A percentile compares a stretch with the other conserved stretches of the same genome.
Evolutionary conservation across 2,329 filamentous ascomycete genomes (phyloP).

Genomic region (Apiospora rasikravindrae): DNA sequence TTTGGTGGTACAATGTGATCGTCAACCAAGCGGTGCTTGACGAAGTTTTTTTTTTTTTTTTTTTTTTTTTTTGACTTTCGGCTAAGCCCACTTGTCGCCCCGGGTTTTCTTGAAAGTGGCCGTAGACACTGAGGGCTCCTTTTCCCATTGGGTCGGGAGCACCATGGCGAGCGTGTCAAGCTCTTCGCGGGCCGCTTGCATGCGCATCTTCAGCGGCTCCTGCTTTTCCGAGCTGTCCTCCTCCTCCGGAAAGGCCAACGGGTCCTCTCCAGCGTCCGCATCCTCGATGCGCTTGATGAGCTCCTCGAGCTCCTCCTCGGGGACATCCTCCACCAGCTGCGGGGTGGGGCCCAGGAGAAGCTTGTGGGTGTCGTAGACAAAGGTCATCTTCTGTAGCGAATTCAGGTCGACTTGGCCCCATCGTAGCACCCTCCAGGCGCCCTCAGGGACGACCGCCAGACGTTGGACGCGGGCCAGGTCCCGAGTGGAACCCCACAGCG

Average conservation of each 20-base stretch:
- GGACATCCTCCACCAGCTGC: slow-evolving; percentile 35
- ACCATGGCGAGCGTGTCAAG: slow-evolving; percentile 38
- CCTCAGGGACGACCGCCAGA: slow-evolving; percentile 40
- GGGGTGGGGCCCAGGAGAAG: slow-evolving; percentile 31
- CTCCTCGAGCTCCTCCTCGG: slow-evolving; percentile 29
- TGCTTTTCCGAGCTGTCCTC: slow-evolving; percentile 14
- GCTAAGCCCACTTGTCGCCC: slow-evolving; percentile 14
- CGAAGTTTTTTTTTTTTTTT: too few relatives aligned
- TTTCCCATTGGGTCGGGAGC: slow-evolving; percentile 36
- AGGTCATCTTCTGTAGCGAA: slow-evolving; percentile 38
- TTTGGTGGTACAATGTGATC: background rate
- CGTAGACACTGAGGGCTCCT: slow-evolving; percentile 37
- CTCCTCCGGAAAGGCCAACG: slow-evolving; percentile 17
- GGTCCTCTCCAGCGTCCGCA: slow-evolving; percentile 22
- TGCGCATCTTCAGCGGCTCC: slow-evolving; percentile 33
- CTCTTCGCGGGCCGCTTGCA: slow-evolving; percentile 38
- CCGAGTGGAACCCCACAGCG: slow-evolving; percentile 34
- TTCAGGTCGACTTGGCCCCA: slow-evolving; percentile 35
- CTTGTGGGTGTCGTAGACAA: slow-evolving; percentile 37
- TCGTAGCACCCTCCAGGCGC: slow-evolving; percentile 38
- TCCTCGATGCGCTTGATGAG: slow-evolving; percentile 31
- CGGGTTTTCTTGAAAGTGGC: slow-evolving; percentile 32
- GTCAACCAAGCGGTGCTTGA: background rate
- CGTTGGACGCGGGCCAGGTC: slow-evolving; percentile 34
- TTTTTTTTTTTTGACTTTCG: background rate